Base-by-base conservation (phyloP, 441 rosid species). In the Populus hybrid region DNA sequence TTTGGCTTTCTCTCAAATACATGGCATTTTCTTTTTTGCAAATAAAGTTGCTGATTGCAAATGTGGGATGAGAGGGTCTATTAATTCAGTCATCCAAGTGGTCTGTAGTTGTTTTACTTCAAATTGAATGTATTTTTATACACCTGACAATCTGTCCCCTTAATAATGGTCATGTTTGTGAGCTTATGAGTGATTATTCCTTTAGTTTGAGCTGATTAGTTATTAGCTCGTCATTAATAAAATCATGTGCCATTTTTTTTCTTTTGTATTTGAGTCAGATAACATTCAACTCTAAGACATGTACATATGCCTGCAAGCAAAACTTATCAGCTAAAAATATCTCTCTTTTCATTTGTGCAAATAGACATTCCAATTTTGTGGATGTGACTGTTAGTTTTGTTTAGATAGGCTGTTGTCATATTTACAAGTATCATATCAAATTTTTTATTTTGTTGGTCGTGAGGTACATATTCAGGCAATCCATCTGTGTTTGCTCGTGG, bases 351-450 rank as follows among this genome's bases (percentile, higher is more conserved):
- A 38, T 40, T 5, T 35, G 50, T 24, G 63, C 7, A 21, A 56
- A 28, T 66, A 11, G 23, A 36, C 14, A 20, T 24, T 73, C 67
- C 23, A 40, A 28, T 67, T 72, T 78, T 36, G 40, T 71, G 79
- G 45, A 70, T 70, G 14, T 6, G 8, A n/a, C 31, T 36, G 8
- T n/a, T 42, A 31, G 40, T 35, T 36, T 72, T 73, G 28, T 68
- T 71, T 40, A 40, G 11, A 33, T 8, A 65, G 42, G 21, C 64
- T 40, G 16, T 28, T 8, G 36, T 3, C 7, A 11, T 68, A 1
- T 68, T 18, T 24, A 12, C 6, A 63, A 23, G 26, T 9, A 7
- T 24, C 64, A n/a, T n/a, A 59, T 59, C 9, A 59, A n/a, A 9
- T 20, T 6, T n/a, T n/a, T 20, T 2, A 59, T 59, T 59, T n/a